These are phyloP conservation scores for Sporobolomyces phaffii DNA, from an alignment of 768 basidiomycete genomes.

Conservation along the genomic window DNA sequence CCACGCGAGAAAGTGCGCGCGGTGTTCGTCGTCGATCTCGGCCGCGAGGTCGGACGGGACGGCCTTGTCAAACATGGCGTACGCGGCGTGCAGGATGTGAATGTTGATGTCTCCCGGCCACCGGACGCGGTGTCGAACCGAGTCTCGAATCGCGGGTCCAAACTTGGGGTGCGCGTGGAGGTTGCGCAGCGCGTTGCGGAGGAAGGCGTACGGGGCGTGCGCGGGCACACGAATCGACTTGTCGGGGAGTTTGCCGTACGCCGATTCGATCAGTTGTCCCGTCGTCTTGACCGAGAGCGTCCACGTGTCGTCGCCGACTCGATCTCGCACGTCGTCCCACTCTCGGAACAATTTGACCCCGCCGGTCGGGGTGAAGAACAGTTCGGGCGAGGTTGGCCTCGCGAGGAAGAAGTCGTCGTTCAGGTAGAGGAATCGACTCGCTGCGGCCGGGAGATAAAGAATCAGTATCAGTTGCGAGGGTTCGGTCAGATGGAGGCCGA, in stretches of 20 bases:
- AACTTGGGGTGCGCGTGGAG: slow-evolving; percentile 4
- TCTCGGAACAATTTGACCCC: slow-evolving; percentile 9
- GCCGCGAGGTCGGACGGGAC: slow-evolving; percentile 11
- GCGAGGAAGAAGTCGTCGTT: slow-evolving; percentile 11
- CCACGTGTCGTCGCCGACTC: not conserved
- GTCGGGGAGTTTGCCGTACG: not conserved
- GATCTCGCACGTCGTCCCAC: slow-evolving; percentile 8
- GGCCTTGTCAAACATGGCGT: slow-evolving; percentile 12
- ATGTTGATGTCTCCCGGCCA: slow-evolving; percentile 14
- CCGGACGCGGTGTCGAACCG: slow-evolving; percentile 2
- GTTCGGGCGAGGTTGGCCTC: slow-evolving; percentile 10
- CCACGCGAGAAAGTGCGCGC: slow-evolving; percentile 3
- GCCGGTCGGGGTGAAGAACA: slow-evolving; percentile 12
- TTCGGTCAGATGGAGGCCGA: too few relatives aligned
- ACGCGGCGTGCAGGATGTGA: slow-evolving; percentile 8
- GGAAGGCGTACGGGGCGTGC: slow-evolving; percentile 9
- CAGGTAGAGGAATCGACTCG: slow-evolving; percentile 14
- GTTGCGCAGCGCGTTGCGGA: slow-evolving; percentile 11
- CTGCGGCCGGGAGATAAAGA: not conserved
- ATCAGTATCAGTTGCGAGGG: not conserved
- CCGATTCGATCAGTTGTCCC: slow-evolving; percentile 1
- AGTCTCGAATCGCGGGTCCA: slow-evolving; percentile 2
- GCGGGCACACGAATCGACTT: slow-evolving; percentile 1
- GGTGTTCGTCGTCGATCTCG: slow-evolving; percentile 10
- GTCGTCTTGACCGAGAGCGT: slow-evolving; percentile 8